Conservation (phyloP, 2,329 filamentous ascomycete species). For the Aspergillus sp. region DNA sequence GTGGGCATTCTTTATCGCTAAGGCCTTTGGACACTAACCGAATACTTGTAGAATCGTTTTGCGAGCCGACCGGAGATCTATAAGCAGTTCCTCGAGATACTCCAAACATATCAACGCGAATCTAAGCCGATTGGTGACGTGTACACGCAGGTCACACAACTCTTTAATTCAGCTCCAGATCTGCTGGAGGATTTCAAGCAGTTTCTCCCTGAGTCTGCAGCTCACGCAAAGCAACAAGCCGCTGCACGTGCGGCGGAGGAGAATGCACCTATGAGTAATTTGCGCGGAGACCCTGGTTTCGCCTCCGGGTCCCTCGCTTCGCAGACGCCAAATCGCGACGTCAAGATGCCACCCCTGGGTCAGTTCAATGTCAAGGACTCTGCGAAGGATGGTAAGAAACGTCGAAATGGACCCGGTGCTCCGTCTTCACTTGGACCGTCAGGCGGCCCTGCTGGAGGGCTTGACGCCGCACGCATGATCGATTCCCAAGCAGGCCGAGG, state of each 20-base stretch:
- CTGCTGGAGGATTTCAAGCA: constrained; percentile 98
- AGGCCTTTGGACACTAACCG: background rate
- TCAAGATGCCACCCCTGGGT: constrained; percentile 87
- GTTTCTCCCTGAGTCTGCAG: constrained; percentile 89
- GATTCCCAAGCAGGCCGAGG: constrained; percentile 41
- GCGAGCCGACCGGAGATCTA: constrained; percentile 97
- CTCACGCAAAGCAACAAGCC: constrained; percentile 66
- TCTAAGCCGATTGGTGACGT: constrained; percentile 99
- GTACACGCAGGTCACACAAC: constrained; percentile 90
- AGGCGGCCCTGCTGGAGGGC: constrained; percentile 35
- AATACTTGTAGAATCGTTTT: constrained; percentile 77
- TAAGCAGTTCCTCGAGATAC: constrained; percentile 97
- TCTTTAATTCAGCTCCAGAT: constrained; percentile 93
- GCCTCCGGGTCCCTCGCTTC: constrained; percentile 49
- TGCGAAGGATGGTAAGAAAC: constrained; percentile 89
- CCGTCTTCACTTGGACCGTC: constrained; percentile 39
- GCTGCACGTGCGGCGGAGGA: constrained; percentile 69
- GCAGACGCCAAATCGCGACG: constrained; percentile 56
- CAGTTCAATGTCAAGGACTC: constrained; percentile 88
- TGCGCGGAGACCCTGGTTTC: constrained; percentile 59
- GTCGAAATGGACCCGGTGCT: constrained; percentile 63
- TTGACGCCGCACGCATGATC: constrained; percentile 38
- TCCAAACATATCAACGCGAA: constrained; percentile 97
- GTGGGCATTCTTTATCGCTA: constrained; percentile 27
- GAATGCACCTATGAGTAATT: constrained; percentile 67